Evolutionary conservation across 2,329 filamentous ascomycete species (phyloP), one percentile per base, ranked within the genome.

Genomic region (Alternaria tenuissima): DNA sequence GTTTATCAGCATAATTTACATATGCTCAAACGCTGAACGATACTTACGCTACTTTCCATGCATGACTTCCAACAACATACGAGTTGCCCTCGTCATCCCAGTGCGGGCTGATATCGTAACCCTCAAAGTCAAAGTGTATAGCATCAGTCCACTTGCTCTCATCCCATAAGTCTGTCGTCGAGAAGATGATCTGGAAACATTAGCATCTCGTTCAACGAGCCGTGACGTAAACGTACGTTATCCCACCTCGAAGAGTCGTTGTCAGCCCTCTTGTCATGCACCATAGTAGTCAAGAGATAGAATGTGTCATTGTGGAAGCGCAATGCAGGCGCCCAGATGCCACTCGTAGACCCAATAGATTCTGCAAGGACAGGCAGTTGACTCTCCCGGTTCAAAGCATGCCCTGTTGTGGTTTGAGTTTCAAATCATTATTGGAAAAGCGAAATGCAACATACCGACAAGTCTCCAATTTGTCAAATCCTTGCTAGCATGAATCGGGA

Each of bases 31-130:
- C 1, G n/a, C 22, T 26, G 9, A 9, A 20, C 11, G n/a, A 12
- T 5, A 34, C 59, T 57, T 28, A 57, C 54, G 59, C 53, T 7
- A 61, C 36, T 32, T 62, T 66, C 61, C 63, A 74, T 2, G 67
- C 64, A 67, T 75, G 71, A 4, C 70, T 68, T 12, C 65, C 39
- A 16, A 69, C 69, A 16, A 86, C 80, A 55, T 87, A 88, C 0
- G 81, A 76, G 55, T 80, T 83, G 0, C 85, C 86, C 43, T 87
- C 82, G 0, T 81, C 80, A 55, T 87, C 83, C 83, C 85, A 88
- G 63, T 86, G 84, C 20, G 82, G 82, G 34, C 80, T 82, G 0
- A 85, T 82, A 53, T 88, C 86, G 55, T 85, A 85, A 0, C 83
- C 83, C 7, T 55, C 75, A 46, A 84, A 84, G 11, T 82, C 76